phyloP scores from a whole-genome alignment of 106 monocot species.

The Dendrobium huoshanense region DNA sequence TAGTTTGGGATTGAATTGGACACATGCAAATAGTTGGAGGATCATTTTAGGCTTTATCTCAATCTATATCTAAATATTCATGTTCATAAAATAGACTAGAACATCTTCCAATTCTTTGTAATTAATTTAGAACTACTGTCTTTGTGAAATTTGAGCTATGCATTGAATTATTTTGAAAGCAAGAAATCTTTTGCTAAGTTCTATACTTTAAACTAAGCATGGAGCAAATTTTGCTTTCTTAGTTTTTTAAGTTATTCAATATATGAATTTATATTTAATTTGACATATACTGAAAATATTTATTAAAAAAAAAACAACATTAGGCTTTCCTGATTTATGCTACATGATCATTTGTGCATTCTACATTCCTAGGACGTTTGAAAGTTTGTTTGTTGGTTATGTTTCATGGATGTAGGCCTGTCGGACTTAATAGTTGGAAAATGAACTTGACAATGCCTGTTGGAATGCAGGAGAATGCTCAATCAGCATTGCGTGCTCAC shows the following conservation, averaged over 20 bases:
- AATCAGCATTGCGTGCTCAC: slow-evolving; percentile 91
- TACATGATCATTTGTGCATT: not conserved
- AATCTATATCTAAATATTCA: not conserved
- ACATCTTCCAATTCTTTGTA: not conserved
- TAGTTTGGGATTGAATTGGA: too few species aligned
- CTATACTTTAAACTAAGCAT: too few species aligned
- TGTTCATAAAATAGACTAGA: not conserved
- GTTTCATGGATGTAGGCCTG: not conserved
- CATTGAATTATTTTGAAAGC: not conserved
- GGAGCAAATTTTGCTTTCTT: too few species aligned
- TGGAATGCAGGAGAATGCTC: slow-evolving; percentile 65
- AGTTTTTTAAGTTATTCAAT: too few species aligned
- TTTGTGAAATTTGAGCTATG: not conserved
- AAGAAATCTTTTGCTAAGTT: too few species aligned
- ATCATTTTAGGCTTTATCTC: too few species aligned
- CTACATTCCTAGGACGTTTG: not conserved
- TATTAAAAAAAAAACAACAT: not conserved
- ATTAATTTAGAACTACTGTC: not conserved
- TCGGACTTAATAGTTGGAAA: not conserved
- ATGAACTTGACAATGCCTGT: not conserved
- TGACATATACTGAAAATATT: too few species aligned
- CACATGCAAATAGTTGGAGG: too few species aligned
- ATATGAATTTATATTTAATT: too few species aligned
- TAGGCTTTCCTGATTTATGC: not conserved
- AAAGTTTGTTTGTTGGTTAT: not conserved